Evolutionary conservation across 2,329 filamentous ascomycete species (phyloP), one percentile per base, ranked within the genome.

Genomic region (Acephala macrosclerotiorum): DNA sequence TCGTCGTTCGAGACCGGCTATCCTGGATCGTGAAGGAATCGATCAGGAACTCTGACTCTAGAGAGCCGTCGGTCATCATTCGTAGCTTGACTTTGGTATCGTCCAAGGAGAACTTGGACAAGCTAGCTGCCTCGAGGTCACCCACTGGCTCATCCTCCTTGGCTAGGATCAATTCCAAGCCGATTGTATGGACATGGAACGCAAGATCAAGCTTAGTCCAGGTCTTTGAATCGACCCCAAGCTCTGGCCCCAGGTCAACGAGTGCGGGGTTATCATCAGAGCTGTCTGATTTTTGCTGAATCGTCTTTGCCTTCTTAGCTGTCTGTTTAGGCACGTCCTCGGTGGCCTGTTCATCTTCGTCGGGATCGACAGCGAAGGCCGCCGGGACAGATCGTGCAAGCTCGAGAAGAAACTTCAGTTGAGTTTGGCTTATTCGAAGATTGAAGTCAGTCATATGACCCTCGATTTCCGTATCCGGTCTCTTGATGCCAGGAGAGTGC

Each of bases 151-250:
- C 85, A 64, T 91, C 86, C 53, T 93, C 88, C 42, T 89, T 85
- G 1, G 91, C 93, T 68, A 93, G 87, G 64, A 98, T 88, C 56
- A 99, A 82, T 76, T 99, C 96, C 51, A 99, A 80, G 1, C 94
- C 94, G 69, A 99, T 89, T 2, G 92, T 95, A 66, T 92, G 90
- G 61, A 96, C 90, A 68, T 92, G 90, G 82, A 99, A 99, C 20
- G 95, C 87, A 55, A 99, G 85, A 75, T 99, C 96, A 64, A 99
- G 85, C 74, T 95, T 96, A 0, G 94, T 96, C 95, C 95, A 99
- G 1, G 88, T 90, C 67, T 93, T 87, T 1, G 87, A 82, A 62
- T 87, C 83, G 0, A 86, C 84, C 7, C 88, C 87, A 8, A 96
- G 83, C 76, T 97, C 93, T 0, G 93, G 92, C 1, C 82, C 81